These are phyloP conservation scores for Psilocybe mexicana DNA, from an alignment of 1,284 basidiomycete species.

Conservation along the genomic window DNA sequence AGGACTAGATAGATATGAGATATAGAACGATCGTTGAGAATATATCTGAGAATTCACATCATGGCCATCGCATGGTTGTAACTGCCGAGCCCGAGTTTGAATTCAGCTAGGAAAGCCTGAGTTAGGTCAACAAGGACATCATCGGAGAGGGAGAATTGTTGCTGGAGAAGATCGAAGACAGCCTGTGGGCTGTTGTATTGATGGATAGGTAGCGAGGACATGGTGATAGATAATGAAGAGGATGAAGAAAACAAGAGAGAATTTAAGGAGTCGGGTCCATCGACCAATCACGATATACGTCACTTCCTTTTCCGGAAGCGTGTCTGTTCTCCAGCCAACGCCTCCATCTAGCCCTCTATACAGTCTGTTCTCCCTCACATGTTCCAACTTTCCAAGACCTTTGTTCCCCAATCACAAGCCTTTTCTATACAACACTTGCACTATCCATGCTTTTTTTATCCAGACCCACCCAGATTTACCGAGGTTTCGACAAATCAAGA, in stretches of 20 bases:
- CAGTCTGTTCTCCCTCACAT: neutral
- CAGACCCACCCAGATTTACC: conserved; percentile 1
- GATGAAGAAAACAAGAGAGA: neutral
- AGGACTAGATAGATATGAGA: conserved; percentile 51
- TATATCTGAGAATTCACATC: conserved; percentile 58
- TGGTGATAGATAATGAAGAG: conserved; percentile 18
- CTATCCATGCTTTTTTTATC: neutral
- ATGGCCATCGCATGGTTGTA: conserved; percentile 87
- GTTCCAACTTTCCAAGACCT: neutral
- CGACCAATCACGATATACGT: conserved; percentile 29
- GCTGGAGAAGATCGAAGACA: conserved; percentile 55
- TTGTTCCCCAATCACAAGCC: neutral
- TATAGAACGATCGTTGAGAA: conserved; percentile 1
- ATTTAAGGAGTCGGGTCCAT: conserved; percentile 5
- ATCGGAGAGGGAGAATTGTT: conserved; percentile 68
- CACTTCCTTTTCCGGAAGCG: conserved; percentile 33
- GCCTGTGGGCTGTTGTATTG: conserved; percentile 35
- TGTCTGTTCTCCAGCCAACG: neutral
- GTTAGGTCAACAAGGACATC: conserved; percentile 69
- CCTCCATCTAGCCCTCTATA: neutral
- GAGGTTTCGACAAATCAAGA: neutral
- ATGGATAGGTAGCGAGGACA: conserved; percentile 36
- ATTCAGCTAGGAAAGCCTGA: conserved; percentile 78
- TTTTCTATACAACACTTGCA: neutral
- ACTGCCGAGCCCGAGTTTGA: conserved; percentile 64